phyloP scores from a whole-genome alignment of 1,139 yeast species.

The Torulaspora globosa region DNA sequence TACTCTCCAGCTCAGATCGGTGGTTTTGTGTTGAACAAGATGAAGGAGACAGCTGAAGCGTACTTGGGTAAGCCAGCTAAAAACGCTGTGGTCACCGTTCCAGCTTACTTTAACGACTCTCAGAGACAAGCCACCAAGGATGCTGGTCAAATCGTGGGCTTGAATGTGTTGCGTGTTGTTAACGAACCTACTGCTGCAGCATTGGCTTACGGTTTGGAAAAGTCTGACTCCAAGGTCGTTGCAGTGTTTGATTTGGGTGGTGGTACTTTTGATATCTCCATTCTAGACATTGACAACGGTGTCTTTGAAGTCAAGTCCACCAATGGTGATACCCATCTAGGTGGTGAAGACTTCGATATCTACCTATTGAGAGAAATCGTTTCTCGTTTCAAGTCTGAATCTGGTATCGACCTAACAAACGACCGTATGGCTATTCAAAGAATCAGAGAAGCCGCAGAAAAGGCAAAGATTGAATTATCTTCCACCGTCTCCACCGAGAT shows the following conservation, averaged over 20 bases:
- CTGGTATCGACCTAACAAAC: slow-evolving; percentile 79
- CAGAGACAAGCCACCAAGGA: slow-evolving; percentile 99
- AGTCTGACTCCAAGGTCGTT: slow-evolving; percentile 80
- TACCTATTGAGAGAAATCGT: slow-evolving; percentile 84
- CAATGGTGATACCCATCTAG: slow-evolving; percentile 98
- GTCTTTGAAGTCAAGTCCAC: slow-evolving; percentile 96
- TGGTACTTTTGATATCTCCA: slow-evolving; percentile 97
- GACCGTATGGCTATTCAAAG: slow-evolving; percentile 99
- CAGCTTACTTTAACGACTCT: slow-evolving; percentile 96
- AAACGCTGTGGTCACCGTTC: slow-evolving; percentile 96
- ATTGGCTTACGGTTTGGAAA: slow-evolving; percentile 93
- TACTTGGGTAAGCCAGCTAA: slow-evolving; percentile 78
- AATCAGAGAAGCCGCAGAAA: slow-evolving; percentile 99
- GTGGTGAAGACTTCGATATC: slow-evolving; percentile 96
- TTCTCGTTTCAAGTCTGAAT: slow-evolving; percentile 87
- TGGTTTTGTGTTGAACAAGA: slow-evolving; percentile 90
- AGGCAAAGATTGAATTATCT: slow-evolving; percentile 97
- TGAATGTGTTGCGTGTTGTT: slow-evolving; percentile 93
- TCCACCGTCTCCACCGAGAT: slow-evolving; percentile 91
- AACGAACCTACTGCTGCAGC: slow-evolving; percentile 99
- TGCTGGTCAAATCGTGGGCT: slow-evolving; percentile 96
- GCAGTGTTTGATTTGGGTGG: slow-evolving; percentile 98
- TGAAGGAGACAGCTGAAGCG: slow-evolving; percentile 92
- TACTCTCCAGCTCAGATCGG: slow-evolving; percentile 98
- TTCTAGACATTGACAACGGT: slow-evolving; percentile 92